Base-by-base conservation (phyloP, 2,329 filamentous ascomycete genomes). In the Phaeosphaeria sp. region DNA sequence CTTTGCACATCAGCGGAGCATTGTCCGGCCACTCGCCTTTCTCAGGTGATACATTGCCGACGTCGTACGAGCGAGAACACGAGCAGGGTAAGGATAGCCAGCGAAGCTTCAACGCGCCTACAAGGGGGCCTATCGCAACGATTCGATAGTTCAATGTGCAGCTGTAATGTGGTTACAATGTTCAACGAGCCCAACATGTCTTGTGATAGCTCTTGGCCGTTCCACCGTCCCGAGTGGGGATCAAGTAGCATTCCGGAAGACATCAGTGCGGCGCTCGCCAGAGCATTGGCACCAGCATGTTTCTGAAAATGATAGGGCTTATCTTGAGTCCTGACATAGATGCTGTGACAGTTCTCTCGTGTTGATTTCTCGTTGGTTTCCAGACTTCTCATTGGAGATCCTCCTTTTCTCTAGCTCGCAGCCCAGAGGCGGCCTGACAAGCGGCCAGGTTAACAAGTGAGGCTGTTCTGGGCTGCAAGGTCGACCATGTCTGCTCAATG, bases 251-350 rank as follows among this genome's bases (percentile, higher is more conserved):
- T 43, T 18, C 20, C 41, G n/a, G 20, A 11, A 43, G 11, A 18
- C 41, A 33, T 10, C 50, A 11, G n/a, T 23, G 21, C 21, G 9
- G 20, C 21, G 51, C 59, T 57, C 48, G 33, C 46, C 13, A 47
- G 39, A 36, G 41, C 13, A 30, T 54, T 55, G 46, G 18, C 46
- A 56, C 56, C 52, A 47, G 46, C 15, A 9, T 18, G 17, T 6
- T 43, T 43, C 41, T 21, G 17, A 20, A 20, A 20, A 18, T 18
- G n/a, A 43, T 43, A 43, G 41, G 41, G 41, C 30, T 36, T 36
- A 6, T 15, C 30, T 15, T 6, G 30, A 43, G 11, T 18, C 17
- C 20, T 21, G 17, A 43, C 20, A n/a, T 20, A 9, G 6, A 18
- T 18, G 41, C 41, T 20, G 20, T 43, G 41, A 43, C 7, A 9